Conservation (phyloP, 2,329 filamentous ascomycete species). For the Paraphoma sp. region DNA sequence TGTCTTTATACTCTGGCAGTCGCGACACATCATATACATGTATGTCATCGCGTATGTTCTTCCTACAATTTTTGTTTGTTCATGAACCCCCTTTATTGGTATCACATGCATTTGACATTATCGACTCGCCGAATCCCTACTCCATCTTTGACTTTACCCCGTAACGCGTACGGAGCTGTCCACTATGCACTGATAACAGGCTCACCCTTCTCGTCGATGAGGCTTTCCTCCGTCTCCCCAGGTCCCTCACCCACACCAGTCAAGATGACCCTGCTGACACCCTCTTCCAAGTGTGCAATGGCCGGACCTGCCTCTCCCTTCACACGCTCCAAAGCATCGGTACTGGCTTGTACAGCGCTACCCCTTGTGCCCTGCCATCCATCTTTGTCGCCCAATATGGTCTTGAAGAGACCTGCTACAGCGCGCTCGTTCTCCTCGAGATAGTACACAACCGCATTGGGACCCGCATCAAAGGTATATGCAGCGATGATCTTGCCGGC, state of each 20-base stretch:
- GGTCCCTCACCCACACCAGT: slow-evolving; percentile 93
- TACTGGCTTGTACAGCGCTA: slow-evolving; percentile 57
- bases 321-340: slow-evolving; percentile 67
- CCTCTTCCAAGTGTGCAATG: slow-evolving; percentile 66
- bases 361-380: slow-evolving; percentile 72
- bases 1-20: neutral
- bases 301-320: slow-evolving; percentile 54
- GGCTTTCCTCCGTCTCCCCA: slow-evolving; percentile 75
- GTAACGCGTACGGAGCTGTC: too few relatives aligned
- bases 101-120: too few relatives aligned
- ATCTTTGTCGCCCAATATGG: slow-evolving; percentile 65
- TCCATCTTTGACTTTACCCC: too few relatives aligned
- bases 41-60: too few relatives aligned
- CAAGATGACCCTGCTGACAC: slow-evolving; percentile 87
- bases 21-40: too few relatives aligned
- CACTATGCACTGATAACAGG: slow-evolving; percentile 23
- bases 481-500: slow-evolving; percentile 84
- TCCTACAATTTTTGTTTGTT: too few relatives aligned
- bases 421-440: slow-evolving; percentile 75
- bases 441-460: slow-evolving; percentile 97
- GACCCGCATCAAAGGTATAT: slow-evolving; percentile 97
- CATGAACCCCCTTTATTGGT: neutral
- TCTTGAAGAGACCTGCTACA: slow-evolving; percentile 81
- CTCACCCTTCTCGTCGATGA: slow-evolving; percentile 69
- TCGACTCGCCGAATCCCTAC: too few relatives aligned